Evolutionary conservation across 2,329 filamentous ascomycete species (phyloP), one percentile per base, ranked within the genome.

Genomic region (Penicillium sp.): DNA sequence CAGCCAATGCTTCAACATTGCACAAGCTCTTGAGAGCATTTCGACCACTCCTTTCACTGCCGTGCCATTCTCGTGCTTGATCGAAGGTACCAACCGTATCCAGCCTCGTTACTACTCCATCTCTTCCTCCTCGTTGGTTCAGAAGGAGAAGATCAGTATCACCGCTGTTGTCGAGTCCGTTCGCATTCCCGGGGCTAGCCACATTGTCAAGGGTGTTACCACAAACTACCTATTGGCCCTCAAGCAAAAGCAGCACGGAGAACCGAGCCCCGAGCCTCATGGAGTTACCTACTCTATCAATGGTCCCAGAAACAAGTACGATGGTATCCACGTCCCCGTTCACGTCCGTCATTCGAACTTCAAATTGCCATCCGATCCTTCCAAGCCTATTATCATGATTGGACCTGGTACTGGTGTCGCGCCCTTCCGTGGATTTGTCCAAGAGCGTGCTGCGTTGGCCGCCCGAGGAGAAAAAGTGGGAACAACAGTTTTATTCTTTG

Each of bases 61-160:
- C 55, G 86, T 97, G 56, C 95, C 94, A 16, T 97, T 99, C 77
- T 96, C 94, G 8, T 86, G 92, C 66, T 86, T 97, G 66, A 91
- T 99, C 63, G 94, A 99, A 80, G 89, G 91, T 63, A 76, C 99
- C 60, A 90, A 87, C 76, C 97, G 97, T 80, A 85, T 99, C 57
- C 94, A 99, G 74, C 93, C 94, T 40, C 90, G 94, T 50, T 99
- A 97, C 81, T 99, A 99, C 80, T 99, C 95, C 50, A 99, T 99
- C 73, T 99, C 94, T 2, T 99, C 95, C 1, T 97, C 94, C 0
- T 97, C 94, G 6, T 74, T 91, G 8, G 92, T 96, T 16, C 92
- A 99, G 71, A 92, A 94, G 71, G 87, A 96, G 76, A 93, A 91
- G 78, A 91, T 99, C 63, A 90, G 94, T 59, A 89, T 99, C 67